Conservation (phyloP, 371 early-diverging fungal species). For the Zychaea mexicana region DNA sequence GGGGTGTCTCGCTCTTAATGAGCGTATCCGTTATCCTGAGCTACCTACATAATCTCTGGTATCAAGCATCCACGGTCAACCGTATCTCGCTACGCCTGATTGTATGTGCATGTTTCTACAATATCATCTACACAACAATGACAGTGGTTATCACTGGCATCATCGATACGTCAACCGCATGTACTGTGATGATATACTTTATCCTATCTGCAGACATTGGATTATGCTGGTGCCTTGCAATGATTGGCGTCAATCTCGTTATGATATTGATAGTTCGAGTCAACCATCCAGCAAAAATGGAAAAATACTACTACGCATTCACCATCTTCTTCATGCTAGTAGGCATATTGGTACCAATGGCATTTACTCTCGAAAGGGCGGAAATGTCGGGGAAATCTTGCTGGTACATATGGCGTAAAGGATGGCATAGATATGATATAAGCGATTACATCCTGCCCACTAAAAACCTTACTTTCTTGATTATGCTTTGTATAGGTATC, state of each 20-base stretch:
- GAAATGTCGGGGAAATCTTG: constrained; percentile 12
- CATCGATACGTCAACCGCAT: constrained; percentile 2
- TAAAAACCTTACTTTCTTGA: neutral
- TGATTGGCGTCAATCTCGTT: constrained; percentile 39
- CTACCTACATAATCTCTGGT: constrained; percentile 23
- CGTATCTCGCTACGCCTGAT: constrained; percentile 41
- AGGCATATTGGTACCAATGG: constrained; percentile 17
- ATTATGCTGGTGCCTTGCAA: constrained; percentile 31
- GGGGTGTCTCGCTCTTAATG: constrained; percentile 16
- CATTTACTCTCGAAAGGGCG: neutral
- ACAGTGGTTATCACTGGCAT: constrained; percentile 14
- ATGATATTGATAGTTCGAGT: constrained; percentile 33
- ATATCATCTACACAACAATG: constrained; percentile 21
- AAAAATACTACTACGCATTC: constrained; percentile 31
- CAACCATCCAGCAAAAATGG: constrained; percentile 19
- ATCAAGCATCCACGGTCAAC: constrained; percentile 26
- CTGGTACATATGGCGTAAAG: no score
- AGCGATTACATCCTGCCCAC: no score
- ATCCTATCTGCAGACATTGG: constrained; percentile 29
- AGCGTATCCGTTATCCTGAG: constrained; percentile 16
- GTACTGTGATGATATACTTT: constrained; percentile 21
- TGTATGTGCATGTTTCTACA: constrained; percentile 22
- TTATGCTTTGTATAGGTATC: constrained; percentile 24
- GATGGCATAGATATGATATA: no score
- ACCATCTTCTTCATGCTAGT: constrained; percentile 15